Evolutionary conservation across 208 protist species (phyloP), one percentile per base, ranked within the genome.

Genomic region (Porcisia deanei): DNA sequence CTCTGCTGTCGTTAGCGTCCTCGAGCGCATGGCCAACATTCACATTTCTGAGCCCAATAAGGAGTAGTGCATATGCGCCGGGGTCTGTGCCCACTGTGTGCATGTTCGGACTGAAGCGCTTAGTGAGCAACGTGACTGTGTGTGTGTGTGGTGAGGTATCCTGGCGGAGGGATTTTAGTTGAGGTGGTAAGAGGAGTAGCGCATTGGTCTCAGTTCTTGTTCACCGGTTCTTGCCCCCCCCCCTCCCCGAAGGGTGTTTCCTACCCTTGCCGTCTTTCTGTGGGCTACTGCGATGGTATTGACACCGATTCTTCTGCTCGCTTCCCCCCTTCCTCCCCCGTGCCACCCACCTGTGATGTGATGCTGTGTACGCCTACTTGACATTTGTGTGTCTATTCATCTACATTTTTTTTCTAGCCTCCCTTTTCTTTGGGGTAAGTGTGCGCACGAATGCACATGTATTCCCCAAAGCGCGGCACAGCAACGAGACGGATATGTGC

Each of bases 1-100:
- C 80, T 94, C 98, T 49, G 94, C 96, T 7, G 90, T 99, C 20
- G 85, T 98, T n/a, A 80, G 92, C 41, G 96, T 97, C 30, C 84
- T 99, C 22, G 98, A 99, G 85, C 81, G 94, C 20, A 83, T 98
- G 89, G 82, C 90, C 16, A 92, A 92, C 66, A 78, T 87, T 47
- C 80, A 93, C 55, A 95, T 97, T 53, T 89, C 90, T 34, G 94
- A 98, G 79, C 91, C 82, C 34, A 85, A 88, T 63, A 89, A 88
- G 66, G 64, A 49, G 53, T 70, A 77, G 47, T 65, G 41, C 41
- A 34, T 49, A 18, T 34, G 41, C 41, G 3, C 22, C 8, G 1
- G 22, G 9, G 14, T 25, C 45, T 67, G 20, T 30, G 3, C 20
- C 30, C 41, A 8, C 41, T 67, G 61, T 18, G 1, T 14, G 7